Evolutionary conservation across 352 stramenopile species (phyloP).

Genomic region (Phytopythium helicoides): DNA sequence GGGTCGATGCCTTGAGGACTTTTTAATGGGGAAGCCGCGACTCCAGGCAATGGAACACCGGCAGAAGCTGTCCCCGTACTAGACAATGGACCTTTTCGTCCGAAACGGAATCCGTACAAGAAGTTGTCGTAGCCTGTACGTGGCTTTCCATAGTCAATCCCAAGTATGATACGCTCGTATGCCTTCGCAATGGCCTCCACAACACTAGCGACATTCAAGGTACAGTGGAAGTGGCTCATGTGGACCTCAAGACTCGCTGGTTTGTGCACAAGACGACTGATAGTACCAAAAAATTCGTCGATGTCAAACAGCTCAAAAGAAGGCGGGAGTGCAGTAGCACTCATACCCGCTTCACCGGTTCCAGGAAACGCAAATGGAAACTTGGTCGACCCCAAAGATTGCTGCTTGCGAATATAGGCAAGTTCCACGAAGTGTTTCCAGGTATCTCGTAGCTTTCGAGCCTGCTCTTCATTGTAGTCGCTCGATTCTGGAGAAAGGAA

Average conservation of each 20-base stretch:
- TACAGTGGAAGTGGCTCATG: conserved; percentile 57
- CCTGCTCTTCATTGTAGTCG: conserved; percentile 31
- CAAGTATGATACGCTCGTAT: conserved; percentile 60
- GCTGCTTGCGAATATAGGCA: conserved; percentile 54
- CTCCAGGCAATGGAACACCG: background rate
- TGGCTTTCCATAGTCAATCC: conserved; percentile 62
- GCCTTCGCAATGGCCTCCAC: conserved; percentile 58
- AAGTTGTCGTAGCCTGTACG: conserved; percentile 41
- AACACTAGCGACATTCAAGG: conserved; percentile 49
- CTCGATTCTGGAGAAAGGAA: conserved; percentile 43
- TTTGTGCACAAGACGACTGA: conserved; percentile 49
- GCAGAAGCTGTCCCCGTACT: conserved; percentile 10
- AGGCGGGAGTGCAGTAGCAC: conserved; percentile 2
- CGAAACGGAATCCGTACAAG: conserved; percentile 74
- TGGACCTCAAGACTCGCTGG: conserved; percentile 41
- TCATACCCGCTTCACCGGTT: background rate
- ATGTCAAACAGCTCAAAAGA: conserved; percentile 64
- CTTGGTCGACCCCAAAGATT: conserved; percentile 8
- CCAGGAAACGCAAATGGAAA: no score
- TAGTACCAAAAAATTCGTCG: conserved; percentile 48
- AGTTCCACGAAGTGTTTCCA: conserved; percentile 64
- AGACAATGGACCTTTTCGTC: conserved; percentile 33
- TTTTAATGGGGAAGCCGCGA: background rate
- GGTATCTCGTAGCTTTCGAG: conserved; percentile 24
- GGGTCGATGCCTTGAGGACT: conserved; percentile 11